These are phyloP conservation scores for Hansfordia pulvinata DNA, from an alignment of 2,329 filamentous ascomycete species.

Conservation along the genomic window DNA sequence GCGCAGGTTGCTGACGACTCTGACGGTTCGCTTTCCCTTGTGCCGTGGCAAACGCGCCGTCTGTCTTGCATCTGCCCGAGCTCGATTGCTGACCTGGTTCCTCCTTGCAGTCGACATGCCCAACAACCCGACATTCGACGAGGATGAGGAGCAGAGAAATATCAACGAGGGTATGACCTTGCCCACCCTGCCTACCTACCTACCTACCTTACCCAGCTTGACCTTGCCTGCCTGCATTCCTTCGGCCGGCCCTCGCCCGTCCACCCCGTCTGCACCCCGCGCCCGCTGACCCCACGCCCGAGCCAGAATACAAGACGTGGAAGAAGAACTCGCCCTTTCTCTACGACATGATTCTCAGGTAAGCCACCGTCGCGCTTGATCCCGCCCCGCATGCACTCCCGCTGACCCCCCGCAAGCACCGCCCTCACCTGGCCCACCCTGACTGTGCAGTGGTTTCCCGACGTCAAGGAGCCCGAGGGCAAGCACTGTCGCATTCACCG, in stretches of 20 bases:
- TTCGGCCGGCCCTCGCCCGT: too few species aligned
- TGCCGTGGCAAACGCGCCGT: constrained; percentile 1
- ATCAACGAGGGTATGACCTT: constrained; percentile 68
- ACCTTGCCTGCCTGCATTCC: too few species aligned
- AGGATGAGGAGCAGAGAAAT: constrained; percentile 66
- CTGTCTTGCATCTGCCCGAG: too few species aligned
- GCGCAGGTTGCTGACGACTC: constrained; percentile 33
- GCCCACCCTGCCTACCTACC: background rate
- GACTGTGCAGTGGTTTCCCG: constrained; percentile 96
- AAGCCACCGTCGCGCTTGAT: constrained; percentile 7
- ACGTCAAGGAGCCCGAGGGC: constrained; percentile 76
- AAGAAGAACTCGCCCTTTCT: constrained; percentile 99
- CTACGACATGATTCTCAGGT: constrained; percentile 93
- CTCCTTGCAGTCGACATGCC: too few species aligned
- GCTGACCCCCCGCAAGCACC: constrained; percentile 36
- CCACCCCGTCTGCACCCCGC: background rate
- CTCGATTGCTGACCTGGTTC: too few species aligned
- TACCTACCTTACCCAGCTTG: constrained; percentile 6
- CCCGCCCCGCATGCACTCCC: background rate
- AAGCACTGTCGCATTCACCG: constrained; percentile 83
- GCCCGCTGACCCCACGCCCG: constrained; percentile 1
- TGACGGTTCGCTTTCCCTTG: constrained; percentile 25
- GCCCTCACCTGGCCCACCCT: constrained; percentile 95
- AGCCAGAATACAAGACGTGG: constrained; percentile 94
- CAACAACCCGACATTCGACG: constrained; percentile 48